A percentile compares a stretch with the other conserved stretches of the same genome.
These are phyloP conservation scores for Pseudomicrostroma phylloplanum DNA, from an alignment of 1,284 basidiomycete species.

Conservation along the genomic window DNA sequence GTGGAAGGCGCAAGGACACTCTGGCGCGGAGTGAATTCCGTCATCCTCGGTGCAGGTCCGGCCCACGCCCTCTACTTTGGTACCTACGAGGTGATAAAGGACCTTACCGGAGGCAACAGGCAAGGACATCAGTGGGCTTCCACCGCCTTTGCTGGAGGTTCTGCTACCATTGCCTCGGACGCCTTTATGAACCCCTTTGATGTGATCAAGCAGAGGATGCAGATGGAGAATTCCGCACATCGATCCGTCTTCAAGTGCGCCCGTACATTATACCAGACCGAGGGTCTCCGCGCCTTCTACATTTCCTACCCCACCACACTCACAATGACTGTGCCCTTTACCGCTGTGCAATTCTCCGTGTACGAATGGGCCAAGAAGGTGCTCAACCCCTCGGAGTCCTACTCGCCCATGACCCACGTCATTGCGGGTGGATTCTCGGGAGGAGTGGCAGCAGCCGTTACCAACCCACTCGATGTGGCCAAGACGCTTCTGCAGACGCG, in stretches of 20 bases:
- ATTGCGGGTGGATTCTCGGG: slow-evolving; percentile 85
- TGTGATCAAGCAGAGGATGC: slow-evolving; percentile 51
- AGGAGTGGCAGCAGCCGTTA: slow-evolving; percentile 87
- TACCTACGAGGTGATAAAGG: slow-evolving; percentile 88
- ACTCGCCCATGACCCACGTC: slow-evolving; percentile 87
- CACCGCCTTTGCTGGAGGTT: slow-evolving; percentile 84
- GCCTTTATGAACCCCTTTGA: slow-evolving; percentile 99
- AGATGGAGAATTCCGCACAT: slow-evolving; percentile 66
- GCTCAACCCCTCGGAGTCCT: slow-evolving; percentile 76
- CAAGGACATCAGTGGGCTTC: slow-evolving; percentile 74
- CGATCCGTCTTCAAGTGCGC: slow-evolving; percentile 77
- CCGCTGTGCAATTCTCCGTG: slow-evolving; percentile 92
- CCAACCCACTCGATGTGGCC: slow-evolving; percentile 95
- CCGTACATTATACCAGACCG: slow-evolving; percentile 70
- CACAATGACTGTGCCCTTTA: slow-evolving; percentile 95
- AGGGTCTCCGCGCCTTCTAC: slow-evolving; percentile 90
- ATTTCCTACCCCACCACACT: slow-evolving; percentile 93
- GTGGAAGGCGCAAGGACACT: slow-evolving; percentile 84
- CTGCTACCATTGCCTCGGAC: slow-evolving; percentile 89
- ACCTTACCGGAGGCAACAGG: slow-evolving; percentile 79
- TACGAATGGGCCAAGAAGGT: slow-evolving; percentile 89
- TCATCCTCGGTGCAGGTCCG: slow-evolving; percentile 92
- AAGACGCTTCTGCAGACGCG: slow-evolving; percentile 94
- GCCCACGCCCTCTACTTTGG: slow-evolving; percentile 99
- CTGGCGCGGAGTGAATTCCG: slow-evolving; percentile 95